Evolutionary conservation across 2,329 filamentous ascomycete genomes (phyloP).

Genomic region (Monilinia aucupariae): DNA sequence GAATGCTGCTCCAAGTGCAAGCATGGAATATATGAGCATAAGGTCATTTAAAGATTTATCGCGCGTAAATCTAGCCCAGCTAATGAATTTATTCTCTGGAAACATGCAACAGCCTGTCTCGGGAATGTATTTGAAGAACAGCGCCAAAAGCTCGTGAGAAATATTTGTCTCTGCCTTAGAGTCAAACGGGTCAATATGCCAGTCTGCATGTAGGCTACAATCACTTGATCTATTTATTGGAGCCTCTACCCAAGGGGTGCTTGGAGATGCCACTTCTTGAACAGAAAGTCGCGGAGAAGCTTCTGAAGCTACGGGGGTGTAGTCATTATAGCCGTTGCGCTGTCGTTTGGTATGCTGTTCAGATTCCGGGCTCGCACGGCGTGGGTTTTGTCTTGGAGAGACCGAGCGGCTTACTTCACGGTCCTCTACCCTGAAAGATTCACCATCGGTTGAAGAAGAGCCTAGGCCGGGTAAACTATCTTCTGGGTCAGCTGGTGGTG

Average conservation of each 20-base stretch:
- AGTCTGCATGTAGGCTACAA: slow-evolving; percentile 26
- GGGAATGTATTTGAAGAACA: slow-evolving; percentile 54
- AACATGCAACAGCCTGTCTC: slow-evolving; percentile 51
- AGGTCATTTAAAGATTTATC: slow-evolving; percentile 49
- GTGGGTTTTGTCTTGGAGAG: slow-evolving; percentile 29
- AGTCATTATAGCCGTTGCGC: slow-evolving; percentile 31
- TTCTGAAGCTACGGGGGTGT: slow-evolving; percentile 33
- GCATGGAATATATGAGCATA: slow-evolving; percentile 55
- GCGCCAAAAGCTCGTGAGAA: slow-evolving; percentile 47
- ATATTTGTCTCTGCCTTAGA: slow-evolving; percentile 40
- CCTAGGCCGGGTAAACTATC: slow-evolving; percentile 29
- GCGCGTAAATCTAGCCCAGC: slow-evolving; percentile 46
- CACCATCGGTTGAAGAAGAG: slow-evolving; percentile 32
- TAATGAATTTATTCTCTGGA: slow-evolving; percentile 47
- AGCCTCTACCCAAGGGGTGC: slow-evolving; percentile 25
- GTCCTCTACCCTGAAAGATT: slow-evolving; percentile 30
- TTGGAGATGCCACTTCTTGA: slow-evolving; percentile 25
- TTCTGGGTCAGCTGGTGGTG: slow-evolving; percentile 33
- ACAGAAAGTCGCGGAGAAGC: slow-evolving; percentile 29
- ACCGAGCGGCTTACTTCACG: slow-evolving; percentile 28
- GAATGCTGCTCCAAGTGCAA: slow-evolving; percentile 53
- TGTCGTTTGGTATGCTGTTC: slow-evolving; percentile 33
- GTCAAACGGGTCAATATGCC: slow-evolving; percentile 46
- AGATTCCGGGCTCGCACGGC: slow-evolving; percentile 29
- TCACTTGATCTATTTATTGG: slow-evolving; percentile 18